phyloP scores from a whole-genome alignment of 176 grass and related monocot genomes.

The Panicum miliaceum region DNA sequence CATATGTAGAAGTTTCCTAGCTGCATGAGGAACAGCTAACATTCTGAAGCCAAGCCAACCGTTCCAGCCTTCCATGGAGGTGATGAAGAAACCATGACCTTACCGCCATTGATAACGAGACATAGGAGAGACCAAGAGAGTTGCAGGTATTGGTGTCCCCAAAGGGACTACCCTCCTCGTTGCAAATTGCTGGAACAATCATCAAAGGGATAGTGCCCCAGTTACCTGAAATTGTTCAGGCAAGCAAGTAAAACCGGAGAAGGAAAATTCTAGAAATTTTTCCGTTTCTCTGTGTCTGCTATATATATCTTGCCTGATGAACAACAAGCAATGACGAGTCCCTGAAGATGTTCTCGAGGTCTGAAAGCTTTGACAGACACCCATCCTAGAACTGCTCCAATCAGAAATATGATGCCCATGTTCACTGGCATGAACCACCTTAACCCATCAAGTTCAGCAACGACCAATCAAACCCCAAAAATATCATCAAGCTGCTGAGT shows the following conservation, averaged over 20 bases:
- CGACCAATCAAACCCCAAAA: not conserved
- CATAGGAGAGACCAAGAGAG: constrained; percentile 58
- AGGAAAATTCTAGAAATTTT: too few relatives aligned
- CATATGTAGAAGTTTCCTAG: constrained; percentile 63
- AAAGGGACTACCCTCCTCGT: constrained; percentile 58
- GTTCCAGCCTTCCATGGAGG: not conserved
- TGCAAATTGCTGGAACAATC: constrained; percentile 69
- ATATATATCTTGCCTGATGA: constrained; percentile 50
- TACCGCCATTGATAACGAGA: constrained; percentile 68
- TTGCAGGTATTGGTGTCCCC: constrained; percentile 47
- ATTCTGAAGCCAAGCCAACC: not conserved
- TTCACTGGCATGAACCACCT: constrained; percentile 87
- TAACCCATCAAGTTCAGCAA: not conserved
- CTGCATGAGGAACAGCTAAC: constrained; percentile 36
- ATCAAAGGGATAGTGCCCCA: constrained; percentile 62
- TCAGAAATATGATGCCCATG: constrained; percentile 50
- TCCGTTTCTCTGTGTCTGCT: not conserved
- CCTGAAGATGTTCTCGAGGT: constrained; percentile 39
- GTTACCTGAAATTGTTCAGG: constrained; percentile 45
- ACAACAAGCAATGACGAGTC: constrained; percentile 56
- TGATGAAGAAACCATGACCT: not conserved
- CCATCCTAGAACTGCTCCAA: constrained; percentile 58
- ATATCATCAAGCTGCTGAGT: not conserved
- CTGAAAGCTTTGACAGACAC: constrained; percentile 44
- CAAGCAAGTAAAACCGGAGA: not conserved